phyloP scores from a whole-genome alignment of 2,329 filamentous ascomycete genomes.

The Chaetomium sp. region DNA sequence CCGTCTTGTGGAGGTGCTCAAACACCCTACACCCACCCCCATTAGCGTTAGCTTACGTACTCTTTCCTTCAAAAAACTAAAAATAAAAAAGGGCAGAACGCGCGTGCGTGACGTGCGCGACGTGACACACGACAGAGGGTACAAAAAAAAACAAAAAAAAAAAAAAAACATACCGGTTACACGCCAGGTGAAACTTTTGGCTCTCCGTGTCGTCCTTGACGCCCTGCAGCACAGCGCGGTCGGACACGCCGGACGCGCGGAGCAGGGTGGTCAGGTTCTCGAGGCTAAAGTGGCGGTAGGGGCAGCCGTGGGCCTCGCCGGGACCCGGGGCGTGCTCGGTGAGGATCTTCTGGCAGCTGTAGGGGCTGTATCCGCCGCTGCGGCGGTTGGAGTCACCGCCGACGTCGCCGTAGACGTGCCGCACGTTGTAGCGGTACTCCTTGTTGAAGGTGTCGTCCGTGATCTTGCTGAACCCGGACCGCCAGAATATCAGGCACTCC shows the following conservation, averaged over 20 bases:
- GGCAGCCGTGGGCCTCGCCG: slow-evolving; percentile 92
- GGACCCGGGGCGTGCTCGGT: slow-evolving; percentile 84
- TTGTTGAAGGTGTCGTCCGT: slow-evolving; percentile 97
- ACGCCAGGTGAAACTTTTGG: slow-evolving; percentile 90
- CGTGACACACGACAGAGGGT: not conserved
- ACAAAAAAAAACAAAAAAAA: not conserved
- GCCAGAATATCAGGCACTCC: slow-evolving; percentile 91
- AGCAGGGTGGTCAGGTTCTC: slow-evolving; percentile 82
- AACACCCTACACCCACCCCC: slow-evolving; percentile 65
- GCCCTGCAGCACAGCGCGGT: slow-evolving; percentile 74
- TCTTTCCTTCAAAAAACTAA: not conserved
- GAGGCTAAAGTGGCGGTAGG: slow-evolving; percentile 86
- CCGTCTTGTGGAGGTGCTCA: slow-evolving; percentile 78
- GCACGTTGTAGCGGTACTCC: slow-evolving; percentile 94
- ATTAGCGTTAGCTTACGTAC: not conserved
- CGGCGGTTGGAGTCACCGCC: slow-evolving; percentile 88
- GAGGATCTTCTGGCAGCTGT: slow-evolving; percentile 92
- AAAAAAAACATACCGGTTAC: slow-evolving; percentile 67
- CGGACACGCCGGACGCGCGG: slow-evolving; percentile 76
- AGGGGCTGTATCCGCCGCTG: slow-evolving; percentile 84
- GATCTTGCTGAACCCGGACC: slow-evolving; percentile 78
- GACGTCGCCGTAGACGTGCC: slow-evolving; percentile 93
- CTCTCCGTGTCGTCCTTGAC: slow-evolving; percentile 88
- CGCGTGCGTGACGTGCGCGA: not conserved
- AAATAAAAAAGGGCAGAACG: not conserved